Evolutionary conservation across 2,329 filamentous ascomycete species (phyloP), one percentile per base, ranked within the genome.

Genomic region (Gnomoniopsis sp.): DNA sequence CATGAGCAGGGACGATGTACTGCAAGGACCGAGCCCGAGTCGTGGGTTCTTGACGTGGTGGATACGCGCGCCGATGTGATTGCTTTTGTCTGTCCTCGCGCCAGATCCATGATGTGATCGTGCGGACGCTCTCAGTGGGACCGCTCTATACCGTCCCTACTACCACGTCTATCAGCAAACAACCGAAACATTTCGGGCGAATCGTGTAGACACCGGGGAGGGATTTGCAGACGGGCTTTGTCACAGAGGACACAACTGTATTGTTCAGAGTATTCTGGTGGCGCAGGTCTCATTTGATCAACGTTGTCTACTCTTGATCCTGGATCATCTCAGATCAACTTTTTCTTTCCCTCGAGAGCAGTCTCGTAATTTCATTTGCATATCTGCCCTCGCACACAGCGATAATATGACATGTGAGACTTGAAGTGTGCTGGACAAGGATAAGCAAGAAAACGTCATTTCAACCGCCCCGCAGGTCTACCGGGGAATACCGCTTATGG

Each of bases 291-390:
- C 23, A 15, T 44, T 52, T 17, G n/a, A 22, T 19, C 33, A 12
- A 4, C 33, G 38, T 43, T 54, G 33, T 21, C 57, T 44, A 34
- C 36, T 41, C 51, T 52, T 61, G 56, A 26, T 38, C 41, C 53
- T 30, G 38, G 34, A 41, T n/a, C 50, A 50, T 23, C 50, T 50
- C 36, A 54, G 38, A 49, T 49, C 49, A 33, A 49, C 49, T 19
- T 33, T 46, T 30, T 30, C 26, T 19, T 33, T 46, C 8, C 8
- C 26, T 41, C 30, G 30, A 57, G 58, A 46, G n/a, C 49, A 50
- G 54, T 60, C 58, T 58, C 55, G 33, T 43, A 46, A 58, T 50
- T 22, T 41, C 48, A 53, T 53, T 53, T 49, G 49, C 57, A 26
- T 52, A 34, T 56, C 57, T 49, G 33, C 21, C 30, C 47, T 48